Base-by-base conservation (phyloP, 2,329 filamentous ascomycete species). In the Cladosporium sp. region DNA sequence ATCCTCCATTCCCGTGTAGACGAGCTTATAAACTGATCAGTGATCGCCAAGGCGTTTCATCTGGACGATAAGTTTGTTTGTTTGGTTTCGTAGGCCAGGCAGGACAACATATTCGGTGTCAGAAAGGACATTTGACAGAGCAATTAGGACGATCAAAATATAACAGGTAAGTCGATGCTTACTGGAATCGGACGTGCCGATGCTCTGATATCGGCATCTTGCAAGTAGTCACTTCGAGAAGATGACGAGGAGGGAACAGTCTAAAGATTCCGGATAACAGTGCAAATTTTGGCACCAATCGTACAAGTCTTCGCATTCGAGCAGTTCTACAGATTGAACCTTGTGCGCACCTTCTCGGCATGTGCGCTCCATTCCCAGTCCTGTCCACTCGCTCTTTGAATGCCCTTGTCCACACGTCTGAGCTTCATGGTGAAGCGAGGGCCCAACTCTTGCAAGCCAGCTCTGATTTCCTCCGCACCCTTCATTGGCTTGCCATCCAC, bases 301-400 rank as follows among this genome's bases (percentile, higher is more conserved):
- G 28, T 49, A 51, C 28, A 36, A 34, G 16, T 34, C 30, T 51
- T 61, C 13, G 21, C 10, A 51, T 61, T 51, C 13, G 30, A 25
- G 26, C 14, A 51, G n/a, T 23, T 25, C 67, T 80, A 98, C 76
- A 99, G 83, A 79, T 96, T 95, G 82, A 98, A 99, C 76, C 92
- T 89, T 71, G 94, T 98, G 74, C 95, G 85, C 75, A 91, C 84
- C 83, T 97, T 97, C 82, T 99, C 95, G 89, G 95, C 96, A 76
- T 89, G 88, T 13, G 91, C 90, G 81, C 96, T 96, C 95, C 95
- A 99, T 77, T 97, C 88, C 94, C 95, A 98, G 75, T 96, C 91
- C 71, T 92, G 86, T 43, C 92, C 92, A 78, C 87, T 89, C 56
- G 79, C 89, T 82, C 78, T 88, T 82, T 83, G 91, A 70, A 99